Base-by-base conservation (phyloP, 176 grass and related monocot genomes). In the Zoysia japonica region DNA sequence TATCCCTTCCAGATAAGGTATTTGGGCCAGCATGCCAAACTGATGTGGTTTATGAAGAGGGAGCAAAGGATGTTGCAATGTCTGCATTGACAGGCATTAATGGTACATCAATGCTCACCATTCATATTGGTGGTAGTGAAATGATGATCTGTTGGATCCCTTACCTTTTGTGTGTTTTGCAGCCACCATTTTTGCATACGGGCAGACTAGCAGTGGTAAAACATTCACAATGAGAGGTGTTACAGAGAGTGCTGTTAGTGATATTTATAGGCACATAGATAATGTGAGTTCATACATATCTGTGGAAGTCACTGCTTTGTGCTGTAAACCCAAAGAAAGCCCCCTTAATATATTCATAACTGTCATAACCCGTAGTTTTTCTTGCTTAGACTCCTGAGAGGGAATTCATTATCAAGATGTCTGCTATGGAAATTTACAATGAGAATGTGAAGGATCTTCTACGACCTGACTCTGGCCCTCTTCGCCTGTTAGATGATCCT, bases 181-280 rank as follows among this genome's bases (percentile, higher is more conserved):
- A 89, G 87, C 87, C 59, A 89, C 87, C 67, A 85, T 89, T 85
- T 89, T 89, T 85, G 96, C 96, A 54, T 99, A 99, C 89, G 96
- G 96, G 36, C 96, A 99, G 80, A 99, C 96, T 20, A 92, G 96
- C 82, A 99, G 96, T 77, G 96, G 96, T 55, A 99, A 99, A 87
- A 99, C 96, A 87, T 99, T 85, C 85, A 99, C 96, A 15, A 99
- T 99, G 90, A 85, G 76, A 74, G 96, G 96, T 15, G 82, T 99
- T 45, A 95, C 92, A 53, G 96, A 96, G 56, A 91, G 88, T 74
- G 90, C 96, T 76, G 88, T 99, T 16, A 84, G 41, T 75, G 96
- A 99, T 85, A 93, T 99, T 65, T 89, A 89, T 74, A 85, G 35
- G 44, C 87, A 89, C 66, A 89, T 89, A 50, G 72, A 85, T 71